phyloP scores from a whole-genome alignment of 352 stramenopile species.

The Phytophthora tentaculata region DNA sequence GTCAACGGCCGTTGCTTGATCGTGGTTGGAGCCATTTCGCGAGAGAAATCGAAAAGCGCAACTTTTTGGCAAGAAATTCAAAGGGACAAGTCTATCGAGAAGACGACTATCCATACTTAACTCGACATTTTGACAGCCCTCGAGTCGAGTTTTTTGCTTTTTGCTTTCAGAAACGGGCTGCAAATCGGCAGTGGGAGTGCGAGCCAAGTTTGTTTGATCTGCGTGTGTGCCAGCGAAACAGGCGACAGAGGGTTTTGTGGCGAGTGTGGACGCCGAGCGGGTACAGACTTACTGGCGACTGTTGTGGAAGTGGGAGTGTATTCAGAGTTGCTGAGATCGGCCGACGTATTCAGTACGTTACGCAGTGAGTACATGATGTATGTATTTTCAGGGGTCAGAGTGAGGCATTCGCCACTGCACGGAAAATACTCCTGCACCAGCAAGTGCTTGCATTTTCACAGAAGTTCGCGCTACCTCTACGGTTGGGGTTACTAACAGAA shows the following conservation, averaged over 20 bases:
- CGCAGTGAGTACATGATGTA: too few relatives aligned
- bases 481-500: conserved; percentile 24
- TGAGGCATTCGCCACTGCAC: not conserved
- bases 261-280: not conserved
- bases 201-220: conserved; percentile 15
- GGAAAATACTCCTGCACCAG: not conserved
- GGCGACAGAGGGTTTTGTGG: conserved; percentile 14
- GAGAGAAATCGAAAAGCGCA: conserved; percentile 8
- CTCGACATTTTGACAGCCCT: not conserved
- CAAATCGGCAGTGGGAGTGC: conserved; percentile 4
- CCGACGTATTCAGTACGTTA: conserved; percentile 11
- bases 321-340: conserved; percentile 8
- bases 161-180: not conserved
- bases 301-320: conserved; percentile 9
- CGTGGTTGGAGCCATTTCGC: conserved; percentile 24
- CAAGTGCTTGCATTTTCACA: conserved; percentile 1
- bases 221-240: conserved; percentile 19
- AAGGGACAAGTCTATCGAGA: conserved; percentile 2
- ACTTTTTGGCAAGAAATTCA: not conserved
- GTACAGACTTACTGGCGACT: conserved; percentile 11
- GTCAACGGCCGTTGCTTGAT: conserved; percentile 13
- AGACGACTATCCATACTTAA: conserved; percentile 30
- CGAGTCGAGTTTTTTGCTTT: too few relatives aligned
- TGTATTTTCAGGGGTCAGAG: not conserved
- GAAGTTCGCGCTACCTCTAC: conserved; percentile 1